Evolutionary conservation across 306 rosid species (phyloP), one percentile per base, ranked within the genome.

Genomic region (Begonia masoniana): DNA sequence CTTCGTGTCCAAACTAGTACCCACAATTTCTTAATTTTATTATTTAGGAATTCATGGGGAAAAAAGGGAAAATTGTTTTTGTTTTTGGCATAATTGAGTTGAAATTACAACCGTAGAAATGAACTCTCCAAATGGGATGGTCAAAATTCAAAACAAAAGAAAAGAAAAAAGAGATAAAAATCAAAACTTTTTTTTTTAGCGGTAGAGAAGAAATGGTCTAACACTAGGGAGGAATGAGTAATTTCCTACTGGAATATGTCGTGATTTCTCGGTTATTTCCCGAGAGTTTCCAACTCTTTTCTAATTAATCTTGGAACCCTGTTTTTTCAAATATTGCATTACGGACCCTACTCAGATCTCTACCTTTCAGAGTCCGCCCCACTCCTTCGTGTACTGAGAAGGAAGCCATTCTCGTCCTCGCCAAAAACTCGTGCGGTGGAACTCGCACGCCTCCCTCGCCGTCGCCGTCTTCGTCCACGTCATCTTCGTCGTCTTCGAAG

Each of bases 261-360:
- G 47, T 43, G 15, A 45, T n/a, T 45, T 45, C 49, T 45, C 49
- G 3, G 49, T 45, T 12, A 10, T 45, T 45, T 45, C 8, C 39
- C 39, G 49, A 7, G 49, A 45, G 15, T 45, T 45, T 45, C 13
- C 49, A 3, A n/a, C 49, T 45, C 49, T 10, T n/a, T 45, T 10
- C 9, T 45, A 10, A n/a, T 15, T 49, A 85, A 41, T 85, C 95
- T 62, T 82, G 59, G 64, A 85, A 85, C 41, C 92, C 95, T 1
- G 87, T 82, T 74, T 85, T 85, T 14, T 83, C 85, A 82, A 80
- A 85, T 74, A 85, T 79, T 5, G 87, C 82, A 53, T 85, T 82
- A 55, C 92, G 68, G 50, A 85, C 92, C 55, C 82, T 54, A 56
- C 92, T 85, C 17, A 85, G 95, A 82, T 85, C 92, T 17, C 87